Percentiles rank a stretch among this genome's conserved stretches.
Evolutionary conservation across 2,329 filamentous ascomycete species (phyloP).

Genomic region (Cytospora piceae): DNA sequence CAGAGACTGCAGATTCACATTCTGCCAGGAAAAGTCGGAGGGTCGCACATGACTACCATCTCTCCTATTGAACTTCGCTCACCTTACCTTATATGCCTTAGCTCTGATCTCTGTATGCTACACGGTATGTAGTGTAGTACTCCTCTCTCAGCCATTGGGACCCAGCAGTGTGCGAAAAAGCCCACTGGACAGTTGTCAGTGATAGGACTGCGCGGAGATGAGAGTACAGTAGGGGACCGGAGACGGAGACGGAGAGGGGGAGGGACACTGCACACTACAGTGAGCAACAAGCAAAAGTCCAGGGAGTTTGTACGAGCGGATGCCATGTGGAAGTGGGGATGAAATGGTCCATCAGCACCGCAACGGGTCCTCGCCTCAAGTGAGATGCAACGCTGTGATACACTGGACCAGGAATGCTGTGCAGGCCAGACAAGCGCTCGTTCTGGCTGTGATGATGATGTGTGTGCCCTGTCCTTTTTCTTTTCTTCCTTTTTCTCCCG

Average conservation of each 20-base stretch:
- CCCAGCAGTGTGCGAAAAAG: background rate
- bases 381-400: conserved; percentile 13
- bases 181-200: background rate
- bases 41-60: conserved; percentile 7
- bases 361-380: conserved; percentile 19
- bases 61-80: background rate
- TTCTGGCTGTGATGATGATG: background rate
- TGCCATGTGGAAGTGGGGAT: conserved; percentile 11
- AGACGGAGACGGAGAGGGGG: too few species aligned
- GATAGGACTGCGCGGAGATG: conserved; percentile 4
- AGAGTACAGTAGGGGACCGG: background rate
- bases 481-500: too few species aligned
- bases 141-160: background rate
- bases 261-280: too few species aligned
- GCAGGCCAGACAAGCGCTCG: background rate
- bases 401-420: background rate
- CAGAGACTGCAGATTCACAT: background rate
- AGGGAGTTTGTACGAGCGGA: background rate
- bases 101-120: background rate
- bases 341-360: background rate
- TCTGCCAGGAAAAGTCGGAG: background rate
- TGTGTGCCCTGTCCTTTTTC: background rate
- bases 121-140: too few species aligned
- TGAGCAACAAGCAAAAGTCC: too few species aligned
- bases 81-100: background rate